Conservation (phyloP, 768 basidiomycete species). For the Mycena kentingensis region DNA sequence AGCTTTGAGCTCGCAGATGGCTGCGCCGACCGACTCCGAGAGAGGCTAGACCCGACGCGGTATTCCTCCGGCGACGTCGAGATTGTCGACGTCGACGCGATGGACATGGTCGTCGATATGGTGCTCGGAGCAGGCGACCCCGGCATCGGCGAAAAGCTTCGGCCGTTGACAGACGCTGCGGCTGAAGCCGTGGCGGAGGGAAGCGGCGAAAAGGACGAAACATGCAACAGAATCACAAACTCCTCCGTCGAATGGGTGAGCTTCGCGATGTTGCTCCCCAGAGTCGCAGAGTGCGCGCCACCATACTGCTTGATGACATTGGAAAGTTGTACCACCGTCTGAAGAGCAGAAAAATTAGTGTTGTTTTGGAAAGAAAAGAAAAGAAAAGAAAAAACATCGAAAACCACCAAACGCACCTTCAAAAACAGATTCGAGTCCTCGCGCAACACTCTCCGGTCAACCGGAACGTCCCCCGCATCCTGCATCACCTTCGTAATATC, state of each 20-base stretch:
- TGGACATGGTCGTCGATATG: constrained; percentile 12
- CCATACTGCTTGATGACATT: constrained; percentile 70
- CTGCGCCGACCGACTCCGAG: constrained; percentile 60
- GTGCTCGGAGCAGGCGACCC: constrained; percentile 31
- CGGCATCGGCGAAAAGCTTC: constrained; percentile 64
- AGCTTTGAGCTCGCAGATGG: constrained; percentile 45
- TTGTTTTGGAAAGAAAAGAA: too few relatives aligned
- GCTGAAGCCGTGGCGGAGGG: constrained; percentile 40
- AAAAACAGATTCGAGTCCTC: constrained; percentile 82
- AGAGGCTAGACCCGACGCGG: constrained; percentile 54
- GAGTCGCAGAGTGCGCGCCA: constrained; percentile 54
- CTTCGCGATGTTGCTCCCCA: constrained; percentile 72
- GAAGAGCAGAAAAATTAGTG: constrained; percentile 1
- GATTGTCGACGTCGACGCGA: constrained; percentile 16
- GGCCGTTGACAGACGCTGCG: constrained; percentile 27
- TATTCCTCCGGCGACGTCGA: constrained; percentile 52
- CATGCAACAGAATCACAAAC: constrained; percentile 82
- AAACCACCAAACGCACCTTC: constrained; percentile 54
- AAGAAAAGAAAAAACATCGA: background rate
- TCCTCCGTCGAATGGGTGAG: constrained; percentile 86
- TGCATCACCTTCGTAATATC: constrained; percentile 60
- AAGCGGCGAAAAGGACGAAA: constrained; percentile 75
- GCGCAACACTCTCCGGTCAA: constrained; percentile 63
- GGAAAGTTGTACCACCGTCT: constrained; percentile 79
- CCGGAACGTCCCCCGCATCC: constrained; percentile 48